A percentile compares a stretch with the other conserved stretches of the same genome.
Evolutionary conservation across 1,284 basidiomycete genomes (phyloP).

Genomic region (Abortiporus biennis): DNA sequence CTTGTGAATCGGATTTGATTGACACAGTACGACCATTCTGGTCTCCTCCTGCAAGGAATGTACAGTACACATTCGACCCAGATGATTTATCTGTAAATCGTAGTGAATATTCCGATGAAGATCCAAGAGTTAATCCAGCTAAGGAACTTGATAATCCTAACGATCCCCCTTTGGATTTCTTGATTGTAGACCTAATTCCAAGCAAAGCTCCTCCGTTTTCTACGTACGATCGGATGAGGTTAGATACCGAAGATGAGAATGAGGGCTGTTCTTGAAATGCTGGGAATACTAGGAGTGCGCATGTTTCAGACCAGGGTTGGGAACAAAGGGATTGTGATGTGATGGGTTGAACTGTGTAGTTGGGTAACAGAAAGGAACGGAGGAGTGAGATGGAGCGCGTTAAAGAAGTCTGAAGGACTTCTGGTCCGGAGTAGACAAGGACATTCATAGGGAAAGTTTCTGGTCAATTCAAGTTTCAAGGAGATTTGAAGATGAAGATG

Average conservation of each 20-base stretch:
- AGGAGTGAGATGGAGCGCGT: constrained; percentile 52
- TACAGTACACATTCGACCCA: constrained; percentile 10
- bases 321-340: constrained; percentile 48
- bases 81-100: constrained; percentile 14
- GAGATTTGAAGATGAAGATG: too few relatives aligned
- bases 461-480: too few relatives aligned
- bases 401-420: constrained; percentile 54
- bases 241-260: constrained; percentile 39
- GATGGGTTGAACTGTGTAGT: constrained; percentile 75
- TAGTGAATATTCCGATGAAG: constrained; percentile 10
- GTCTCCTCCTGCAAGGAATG: constrained; percentile 5
- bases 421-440: constrained; percentile 73
- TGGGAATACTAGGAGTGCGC: constrained; percentile 76
- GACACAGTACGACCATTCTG: neutral
- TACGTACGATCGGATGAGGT: constrained; percentile 57
- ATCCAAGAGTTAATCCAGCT: constrained; percentile 11
- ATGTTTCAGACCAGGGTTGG: constrained; percentile 73
- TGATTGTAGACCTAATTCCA: constrained; percentile 16
- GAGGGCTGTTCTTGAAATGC: constrained; percentile 49
- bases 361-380: constrained; percentile 54
- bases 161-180: constrained; percentile 9
- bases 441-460: constrained; percentile 56
- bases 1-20: constrained; percentile 3
- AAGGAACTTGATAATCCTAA: too few relatives aligned
- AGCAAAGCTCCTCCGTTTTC: constrained; percentile 54